Conservation (phyloP, 176 grass and related monocot genomes). For the Chloris gayana region DNA sequence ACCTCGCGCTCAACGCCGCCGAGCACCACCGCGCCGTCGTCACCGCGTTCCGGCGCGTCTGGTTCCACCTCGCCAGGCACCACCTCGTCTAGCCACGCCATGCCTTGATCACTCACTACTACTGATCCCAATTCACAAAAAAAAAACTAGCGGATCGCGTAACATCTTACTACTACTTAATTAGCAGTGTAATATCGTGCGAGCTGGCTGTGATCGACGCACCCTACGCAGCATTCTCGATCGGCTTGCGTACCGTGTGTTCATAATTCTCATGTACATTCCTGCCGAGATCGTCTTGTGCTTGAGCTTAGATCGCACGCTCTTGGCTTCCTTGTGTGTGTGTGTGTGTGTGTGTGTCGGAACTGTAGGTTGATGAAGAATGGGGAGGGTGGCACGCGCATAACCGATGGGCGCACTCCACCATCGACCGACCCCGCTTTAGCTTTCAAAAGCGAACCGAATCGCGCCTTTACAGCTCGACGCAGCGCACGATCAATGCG, state of each 20-base stretch:
- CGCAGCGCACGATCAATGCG: conserved; percentile 18
- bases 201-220: neutral
- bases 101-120: neutral
- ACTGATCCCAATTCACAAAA: neutral
- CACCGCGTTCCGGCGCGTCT: conserved; percentile 60
- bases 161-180: neutral
- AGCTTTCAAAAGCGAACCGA: conserved; percentile 25
- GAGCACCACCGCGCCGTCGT: conserved; percentile 74
- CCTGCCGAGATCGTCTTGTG: neutral
- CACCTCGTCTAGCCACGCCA: neutral
- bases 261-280: conserved; percentile 6
- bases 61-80: conserved; percentile 47
- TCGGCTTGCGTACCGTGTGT: neutral
- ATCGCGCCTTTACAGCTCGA: conserved; percentile 37
- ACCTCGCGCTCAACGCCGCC: conserved; percentile 82
- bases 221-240: neutral
- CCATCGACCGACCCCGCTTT: neutral
- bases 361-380: conserved; percentile 5
- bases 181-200: neutral
- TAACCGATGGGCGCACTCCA: neutral
- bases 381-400: conserved; percentile 17
- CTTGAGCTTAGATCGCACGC: neutral
- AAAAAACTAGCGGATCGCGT: neutral
- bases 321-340: neutral
- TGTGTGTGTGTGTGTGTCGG: neutral